These are phyloP conservation scores for Cutaneotrichosporon cyanovorans DNA, from an alignment of 1,284 basidiomycete genomes.

Conservation along the genomic window DNA sequence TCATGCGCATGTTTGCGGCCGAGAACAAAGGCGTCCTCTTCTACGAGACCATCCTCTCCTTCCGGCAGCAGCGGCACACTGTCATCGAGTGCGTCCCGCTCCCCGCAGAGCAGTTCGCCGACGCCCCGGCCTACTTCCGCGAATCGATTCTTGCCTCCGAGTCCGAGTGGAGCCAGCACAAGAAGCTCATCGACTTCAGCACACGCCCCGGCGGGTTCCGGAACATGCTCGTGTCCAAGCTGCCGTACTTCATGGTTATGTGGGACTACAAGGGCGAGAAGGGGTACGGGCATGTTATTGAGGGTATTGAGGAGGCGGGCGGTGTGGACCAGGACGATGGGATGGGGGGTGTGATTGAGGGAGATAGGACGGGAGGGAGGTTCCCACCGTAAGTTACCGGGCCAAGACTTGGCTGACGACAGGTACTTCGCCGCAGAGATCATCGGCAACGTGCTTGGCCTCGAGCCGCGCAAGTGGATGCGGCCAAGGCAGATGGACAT, in stretches of 20 bases:
- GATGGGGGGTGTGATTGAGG: constrained; percentile 63
- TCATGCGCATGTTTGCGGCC: constrained; percentile 88
- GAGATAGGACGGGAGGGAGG: constrained; percentile 76
- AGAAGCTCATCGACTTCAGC: constrained; percentile 90
- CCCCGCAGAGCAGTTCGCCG: constrained; percentile 72
- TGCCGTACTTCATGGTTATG: constrained; percentile 98
- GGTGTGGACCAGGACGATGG: constrained; percentile 56
- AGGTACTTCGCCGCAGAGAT: constrained; percentile 95
- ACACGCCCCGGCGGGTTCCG: constrained; percentile 80
- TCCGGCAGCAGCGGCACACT: constrained; percentile 83
- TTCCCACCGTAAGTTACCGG: constrained; percentile 64
- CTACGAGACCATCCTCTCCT: constrained; percentile 80
- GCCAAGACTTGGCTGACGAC: neutral
- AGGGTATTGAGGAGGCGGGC: constrained; percentile 65
- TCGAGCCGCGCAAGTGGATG: constrained; percentile 82
- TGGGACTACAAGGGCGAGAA: constrained; percentile 97
- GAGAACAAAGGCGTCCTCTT: constrained; percentile 85
- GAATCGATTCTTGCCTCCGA: constrained; percentile 88
- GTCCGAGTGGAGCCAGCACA: constrained; percentile 94
- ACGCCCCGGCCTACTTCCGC: constrained; percentile 88
- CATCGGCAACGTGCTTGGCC: constrained; percentile 79
- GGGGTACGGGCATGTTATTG: constrained; percentile 94
- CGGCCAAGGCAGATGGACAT: constrained; percentile 68
- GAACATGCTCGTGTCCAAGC: constrained; percentile 83
- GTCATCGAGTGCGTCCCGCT: constrained; percentile 86